These are phyloP conservation scores for Cenchrus purpureus DNA, from an alignment of 176 grass and related monocot genomes.

Conservation along the genomic window DNA sequence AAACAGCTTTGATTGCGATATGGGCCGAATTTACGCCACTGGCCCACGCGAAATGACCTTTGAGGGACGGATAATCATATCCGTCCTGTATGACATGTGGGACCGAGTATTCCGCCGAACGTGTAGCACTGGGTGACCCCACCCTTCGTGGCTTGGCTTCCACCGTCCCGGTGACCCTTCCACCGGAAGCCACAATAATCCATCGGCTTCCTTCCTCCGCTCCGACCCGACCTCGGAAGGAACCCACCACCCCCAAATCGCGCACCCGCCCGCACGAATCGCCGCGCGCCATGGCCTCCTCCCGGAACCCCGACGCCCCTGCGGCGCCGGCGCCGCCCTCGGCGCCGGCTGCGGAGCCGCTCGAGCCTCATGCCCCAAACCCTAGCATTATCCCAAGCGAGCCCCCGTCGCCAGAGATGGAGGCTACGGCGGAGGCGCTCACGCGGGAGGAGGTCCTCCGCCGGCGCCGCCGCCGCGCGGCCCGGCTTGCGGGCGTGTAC, in stretches of 20 bases:
- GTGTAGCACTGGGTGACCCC: no score
- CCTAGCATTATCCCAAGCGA: slow-evolving; percentile 23
- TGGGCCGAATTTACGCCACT: no score
- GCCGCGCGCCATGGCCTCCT: slow-evolving; percentile 27
- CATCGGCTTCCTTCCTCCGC: no score
- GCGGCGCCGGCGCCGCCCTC: background rate
- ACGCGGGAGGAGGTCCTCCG: slow-evolving; percentile 86
- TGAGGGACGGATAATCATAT: no score
- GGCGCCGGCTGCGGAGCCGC: background rate
- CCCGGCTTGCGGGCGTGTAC: slow-evolving; percentile 54
- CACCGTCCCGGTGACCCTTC: no score
- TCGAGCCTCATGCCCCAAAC: slow-evolving; percentile 14
- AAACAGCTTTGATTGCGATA: no score
- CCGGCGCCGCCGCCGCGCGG: slow-evolving; percentile 50
- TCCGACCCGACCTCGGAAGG: no score
- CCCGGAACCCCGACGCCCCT: slow-evolving; percentile 25
- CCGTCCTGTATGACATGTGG: no score
- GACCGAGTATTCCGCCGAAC: no score
- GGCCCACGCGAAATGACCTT: no score
- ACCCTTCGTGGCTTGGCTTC: no score
- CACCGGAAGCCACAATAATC: no score
- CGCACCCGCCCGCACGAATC: background rate
- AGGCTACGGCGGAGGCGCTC: slow-evolving; percentile 59
- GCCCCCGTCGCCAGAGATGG: slow-evolving; percentile 45
- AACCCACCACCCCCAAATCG: background rate